Base-by-base conservation (phyloP, 306 rosid species). In the Quercus parvula region DNA sequence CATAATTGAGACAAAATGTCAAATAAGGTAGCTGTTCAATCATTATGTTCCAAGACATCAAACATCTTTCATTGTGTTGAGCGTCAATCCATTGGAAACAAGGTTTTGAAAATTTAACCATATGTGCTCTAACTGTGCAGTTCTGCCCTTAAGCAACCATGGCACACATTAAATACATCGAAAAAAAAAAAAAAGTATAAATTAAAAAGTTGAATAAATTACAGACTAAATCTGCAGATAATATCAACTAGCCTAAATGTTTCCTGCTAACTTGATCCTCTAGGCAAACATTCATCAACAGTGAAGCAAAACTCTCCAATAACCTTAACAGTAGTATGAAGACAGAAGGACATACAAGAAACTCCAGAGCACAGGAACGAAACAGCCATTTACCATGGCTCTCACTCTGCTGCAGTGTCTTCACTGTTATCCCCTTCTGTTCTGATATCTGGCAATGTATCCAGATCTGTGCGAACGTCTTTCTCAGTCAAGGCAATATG, bases 381-480 rank as follows among this genome's bases (percentile, higher is more conserved):
- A 77, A 74, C 55, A n/a, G 20, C 56, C 71, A 52, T 61, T 56
- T 71, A 75, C 67, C 44, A 33, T 24, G 15, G 25, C 58, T 27
- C 71, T 89, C 71, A 89, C 81, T 90, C 98, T 25, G 93, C 91
- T 19, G 94, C 91, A 74, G 62, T 79, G 77, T 90, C 96, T 2
- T 88, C 97, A 70, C 66, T 84, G 28, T 82, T 83, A 61, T 88
- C 85, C 71, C 86, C 91, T 58, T 71, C 89, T 12, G 82, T 88
- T 86, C 78, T 86, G 30, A 88, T 79, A 20, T 90, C 92, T 1
- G 98, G 92, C 70, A 95, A 77, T 1, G 94, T 92, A 56, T 79
- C 92, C 17, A 95, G 86, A 85, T 95, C 98, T 5, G 82, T 89
- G 51, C 69, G 94, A 73, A 25, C 86, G 59, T 86, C 86, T 51